These are phyloP conservation scores for Pythium angustatum DNA, from an alignment of 352 stramenopile genomes.

Conservation along the genomic window DNA sequence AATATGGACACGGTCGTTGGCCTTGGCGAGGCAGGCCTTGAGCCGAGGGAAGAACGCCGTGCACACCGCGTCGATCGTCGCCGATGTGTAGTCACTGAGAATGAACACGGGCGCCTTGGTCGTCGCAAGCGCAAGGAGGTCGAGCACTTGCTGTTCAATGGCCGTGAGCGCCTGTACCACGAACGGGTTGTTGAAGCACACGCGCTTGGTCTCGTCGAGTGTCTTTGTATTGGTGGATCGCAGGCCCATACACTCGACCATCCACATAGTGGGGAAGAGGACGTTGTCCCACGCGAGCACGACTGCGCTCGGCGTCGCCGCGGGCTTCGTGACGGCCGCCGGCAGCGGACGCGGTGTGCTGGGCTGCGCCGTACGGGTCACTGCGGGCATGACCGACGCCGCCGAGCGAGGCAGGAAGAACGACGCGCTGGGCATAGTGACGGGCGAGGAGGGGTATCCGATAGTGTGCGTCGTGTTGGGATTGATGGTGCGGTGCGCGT, in stretches of 20 bases:
- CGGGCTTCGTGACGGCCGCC: not conserved
- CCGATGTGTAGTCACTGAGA: conserved; percentile 4
- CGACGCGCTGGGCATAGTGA: conserved; percentile 3
- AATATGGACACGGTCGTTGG: conserved; percentile 7
- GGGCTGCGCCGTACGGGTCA: conserved; percentile 18
- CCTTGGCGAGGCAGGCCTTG: conserved; percentile 12
- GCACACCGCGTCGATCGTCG: conserved; percentile 16
- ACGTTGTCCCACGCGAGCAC: conserved; percentile 33
- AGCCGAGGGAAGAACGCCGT: conserved; percentile 26
- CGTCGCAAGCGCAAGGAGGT: conserved; percentile 13
- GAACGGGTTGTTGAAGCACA: conserved; percentile 26
- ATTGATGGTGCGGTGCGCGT: conserved; percentile 12
- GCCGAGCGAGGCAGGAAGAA: conserved; percentile 21
- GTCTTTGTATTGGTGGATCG: conserved; percentile 2
- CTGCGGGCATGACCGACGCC: not conserved
- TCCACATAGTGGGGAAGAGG: conserved; percentile 30
- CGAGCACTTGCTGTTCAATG: conserved; percentile 30
- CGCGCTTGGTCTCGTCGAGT: conserved; percentile 8
- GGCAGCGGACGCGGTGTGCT: conserved; percentile 10
- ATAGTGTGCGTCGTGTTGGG: not conserved
- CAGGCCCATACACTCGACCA: conserved; percentile 19
- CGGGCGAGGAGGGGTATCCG: not conserved
- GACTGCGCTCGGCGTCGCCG: conserved; percentile 1
- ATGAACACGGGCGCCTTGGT: conserved; percentile 23
- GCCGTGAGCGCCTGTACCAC: conserved; percentile 15